Base-by-base conservation (phyloP, 2,329 filamentous ascomycete genomes). In the Beauveria medogensis region DNA sequence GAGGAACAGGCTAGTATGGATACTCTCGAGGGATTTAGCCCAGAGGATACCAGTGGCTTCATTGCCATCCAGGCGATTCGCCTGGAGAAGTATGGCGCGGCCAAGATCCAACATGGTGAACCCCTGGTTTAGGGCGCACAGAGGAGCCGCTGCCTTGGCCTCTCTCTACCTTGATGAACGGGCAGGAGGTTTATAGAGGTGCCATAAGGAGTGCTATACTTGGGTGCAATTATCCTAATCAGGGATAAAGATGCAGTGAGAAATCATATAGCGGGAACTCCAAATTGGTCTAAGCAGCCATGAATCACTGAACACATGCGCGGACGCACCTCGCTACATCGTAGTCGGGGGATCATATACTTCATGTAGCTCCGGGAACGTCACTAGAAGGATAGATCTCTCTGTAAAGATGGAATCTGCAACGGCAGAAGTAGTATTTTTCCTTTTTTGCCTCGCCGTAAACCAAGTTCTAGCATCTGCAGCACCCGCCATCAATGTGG, bases 21-120 rank as follows among this genome's bases (percentile, higher is more conserved):
- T 65, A 78, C 77, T 69, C 78, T 86, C 71, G 82, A 64, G 67
- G 83, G 81, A 74, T 79, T 79, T 68, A 86, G 88, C 77, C 81
- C 80, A 64, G 89, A 90, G 86, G 88, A 91, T 71, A 84, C 85
- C 66, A 81, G 69, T 14, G 80, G 80, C 28, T 86, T 87, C 70
- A 85, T 93, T 69, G 81, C 80, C 58, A 86, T 91, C 67, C 80
- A 93, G 69, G 83, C 83, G 65, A 88, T 89, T 65, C 79, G 83
- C 50, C 75, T 88, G 55, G 77, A 85, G 75, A 87, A 75, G 67
- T 72, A 73, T 34, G 70, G 70, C 28, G 63, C 28, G 30, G 59
- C 63, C 52, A 74, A 73, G 70, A 70, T 70, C 53, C 66, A 67
- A 65, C 66, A 73, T 41, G 70, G 70, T 59, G 64, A 76, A 73